phyloP scores from a whole-genome alignment of 768 basidiomycete species.

The Naganishia randhawae region DNA sequence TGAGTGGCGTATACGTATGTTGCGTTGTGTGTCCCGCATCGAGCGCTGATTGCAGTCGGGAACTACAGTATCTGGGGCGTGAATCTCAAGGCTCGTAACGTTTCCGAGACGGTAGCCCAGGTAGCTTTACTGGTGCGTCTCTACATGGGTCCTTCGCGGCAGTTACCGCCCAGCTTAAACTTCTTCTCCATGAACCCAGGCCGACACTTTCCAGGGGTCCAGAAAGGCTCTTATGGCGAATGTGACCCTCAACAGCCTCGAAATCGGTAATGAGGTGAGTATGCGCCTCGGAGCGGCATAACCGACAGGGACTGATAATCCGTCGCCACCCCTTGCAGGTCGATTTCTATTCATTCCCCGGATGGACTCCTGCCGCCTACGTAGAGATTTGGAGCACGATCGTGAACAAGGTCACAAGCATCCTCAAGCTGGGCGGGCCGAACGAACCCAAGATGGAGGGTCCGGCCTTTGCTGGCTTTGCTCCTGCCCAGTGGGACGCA shows the following conservation, averaged over 20 bases:
- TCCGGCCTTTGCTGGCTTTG: slow-evolving; percentile 25
- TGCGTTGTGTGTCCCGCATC: background rate
- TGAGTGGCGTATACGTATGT: background rate
- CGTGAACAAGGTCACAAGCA: slow-evolving; percentile 1
- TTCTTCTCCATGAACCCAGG: background rate
- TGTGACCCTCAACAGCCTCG: slow-evolving; percentile 7
- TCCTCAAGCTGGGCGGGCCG: slow-evolving; percentile 10
- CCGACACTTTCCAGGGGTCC: slow-evolving; percentile 14
- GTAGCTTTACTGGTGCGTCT: slow-evolving; percentile 21
- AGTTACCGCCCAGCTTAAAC: background rate
- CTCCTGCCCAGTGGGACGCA: slow-evolving; percentile 21
- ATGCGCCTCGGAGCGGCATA: background rate
- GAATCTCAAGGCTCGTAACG: slow-evolving; percentile 19
- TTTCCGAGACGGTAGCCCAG: slow-evolving; percentile 30
- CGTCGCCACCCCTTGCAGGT: background rate
- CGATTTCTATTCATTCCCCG: slow-evolving; percentile 23
- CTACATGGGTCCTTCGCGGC: background rate
- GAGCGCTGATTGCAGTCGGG: background rate
- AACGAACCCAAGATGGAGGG: slow-evolving; percentile 24
- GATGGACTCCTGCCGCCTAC: slow-evolving; percentile 28
- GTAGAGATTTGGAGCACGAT: slow-evolving; percentile 24
- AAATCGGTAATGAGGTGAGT: slow-evolving; percentile 31
- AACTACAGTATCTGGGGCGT: slow-evolving; percentile 16
- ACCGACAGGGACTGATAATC: background rate
- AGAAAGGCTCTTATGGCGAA: slow-evolving; percentile 10